phyloP scores from a whole-genome alignment of 305 asterid genomes.

The Caryopteris hybrid region DNA sequence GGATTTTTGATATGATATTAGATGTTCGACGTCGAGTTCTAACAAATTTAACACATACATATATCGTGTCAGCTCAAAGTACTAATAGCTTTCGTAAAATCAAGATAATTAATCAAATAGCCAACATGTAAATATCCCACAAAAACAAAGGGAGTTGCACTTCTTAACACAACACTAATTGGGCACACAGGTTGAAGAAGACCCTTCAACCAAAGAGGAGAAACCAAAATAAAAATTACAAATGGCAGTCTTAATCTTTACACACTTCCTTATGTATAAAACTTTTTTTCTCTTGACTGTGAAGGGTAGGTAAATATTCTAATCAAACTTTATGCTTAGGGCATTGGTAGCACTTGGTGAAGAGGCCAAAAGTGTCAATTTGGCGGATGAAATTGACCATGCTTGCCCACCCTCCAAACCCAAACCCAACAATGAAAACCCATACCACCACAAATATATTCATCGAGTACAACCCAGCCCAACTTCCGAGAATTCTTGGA shows the following conservation, averaged over 20 bases:
- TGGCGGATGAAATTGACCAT: conserved; percentile 58
- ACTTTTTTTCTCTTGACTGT: not conserved
- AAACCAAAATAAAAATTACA: conserved; percentile 13
- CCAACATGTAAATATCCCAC: conserved; percentile 15
- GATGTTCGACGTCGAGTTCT: too few relatives aligned
- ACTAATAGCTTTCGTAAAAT: not conserved
- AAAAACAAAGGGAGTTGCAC: conserved; percentile 30
- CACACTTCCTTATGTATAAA: conserved; percentile 35
- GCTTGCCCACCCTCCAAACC: conserved; percentile 93
- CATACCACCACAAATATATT: conserved; percentile 67
- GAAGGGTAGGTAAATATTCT: conserved; percentile 4
- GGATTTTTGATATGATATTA: too few relatives aligned
- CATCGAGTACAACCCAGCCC: conserved; percentile 57
- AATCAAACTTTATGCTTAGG: conserved; percentile 49
- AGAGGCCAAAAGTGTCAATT: conserved; percentile 64
- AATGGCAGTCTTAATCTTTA: conserved; percentile 24
- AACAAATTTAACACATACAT: too few relatives aligned
- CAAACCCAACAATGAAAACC: conserved; percentile 72
- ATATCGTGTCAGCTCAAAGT: too few relatives aligned
- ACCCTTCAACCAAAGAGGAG: conserved; percentile 22
- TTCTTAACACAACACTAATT: conserved; percentile 22
- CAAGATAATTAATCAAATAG: not conserved
- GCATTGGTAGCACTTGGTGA: conserved; percentile 80
- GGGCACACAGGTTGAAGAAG: conserved; percentile 27
- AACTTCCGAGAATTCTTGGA: conserved; percentile 58